Percentiles rank a stretch among this genome's conserved stretches.
Conservation (phyloP, 2,329 filamentous ascomycete species). For the Penicillium sp. region DNA sequence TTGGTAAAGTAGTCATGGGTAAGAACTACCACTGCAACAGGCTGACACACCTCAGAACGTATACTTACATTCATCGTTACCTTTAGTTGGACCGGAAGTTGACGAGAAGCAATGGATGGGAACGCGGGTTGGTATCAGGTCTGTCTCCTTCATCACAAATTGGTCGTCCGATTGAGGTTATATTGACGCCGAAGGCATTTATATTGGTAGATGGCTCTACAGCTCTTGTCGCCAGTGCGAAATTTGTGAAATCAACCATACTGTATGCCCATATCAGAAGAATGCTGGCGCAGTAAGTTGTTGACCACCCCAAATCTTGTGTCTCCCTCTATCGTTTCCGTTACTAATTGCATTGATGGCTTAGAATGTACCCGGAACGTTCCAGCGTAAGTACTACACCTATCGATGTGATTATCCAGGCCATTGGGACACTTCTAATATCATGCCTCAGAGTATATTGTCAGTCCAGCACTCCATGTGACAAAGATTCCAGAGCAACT, state of each 20-base stretch:
- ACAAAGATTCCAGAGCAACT: constrained; percentile 38
- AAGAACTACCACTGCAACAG: background rate
- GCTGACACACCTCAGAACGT: background rate
- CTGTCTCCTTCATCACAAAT: constrained; percentile 5
- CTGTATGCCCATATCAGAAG: constrained; percentile 40
- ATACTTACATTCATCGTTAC: background rate
- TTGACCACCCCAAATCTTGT: background rate
- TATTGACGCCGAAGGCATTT: background rate
- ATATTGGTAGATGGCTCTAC: constrained; percentile 36
- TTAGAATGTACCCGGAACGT: constrained; percentile 41
- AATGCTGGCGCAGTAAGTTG: constrained; percentile 39
- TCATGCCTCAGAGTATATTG: constrained; percentile 32
- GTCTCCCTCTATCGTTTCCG: background rate
- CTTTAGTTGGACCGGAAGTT: constrained; percentile 30
- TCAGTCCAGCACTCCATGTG: constrained; percentile 38
- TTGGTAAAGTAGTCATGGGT: constrained; percentile 45
- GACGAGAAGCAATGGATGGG: constrained; percentile 32
- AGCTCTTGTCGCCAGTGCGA: constrained; percentile 42
- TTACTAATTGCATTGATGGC: background rate
- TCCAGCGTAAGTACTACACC: constrained; percentile 31
- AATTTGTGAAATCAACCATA: constrained; percentile 41
- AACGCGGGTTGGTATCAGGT: constrained; percentile 36
- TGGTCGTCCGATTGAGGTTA: background rate
- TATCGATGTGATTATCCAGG: background rate
- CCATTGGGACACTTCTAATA: background rate